Evolutionary conservation across 164 flowering plant genomes (phyloP), one percentile per base, ranked within the genome.

Genomic region (Vitis riparia): DNA sequence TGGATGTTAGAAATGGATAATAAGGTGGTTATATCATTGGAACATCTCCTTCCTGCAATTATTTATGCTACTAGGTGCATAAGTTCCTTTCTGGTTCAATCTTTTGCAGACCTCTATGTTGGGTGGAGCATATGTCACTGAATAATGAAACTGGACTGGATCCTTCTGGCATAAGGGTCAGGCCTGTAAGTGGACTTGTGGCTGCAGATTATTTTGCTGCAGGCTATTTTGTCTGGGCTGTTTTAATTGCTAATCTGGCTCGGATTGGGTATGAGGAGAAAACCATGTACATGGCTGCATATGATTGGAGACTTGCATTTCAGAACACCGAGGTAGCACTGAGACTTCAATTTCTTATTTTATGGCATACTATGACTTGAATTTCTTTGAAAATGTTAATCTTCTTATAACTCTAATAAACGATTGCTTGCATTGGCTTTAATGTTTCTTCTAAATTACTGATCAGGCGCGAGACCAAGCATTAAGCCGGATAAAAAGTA

Each of bases 161-260:
- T 81, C 91, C 91, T 69, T 67, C 78, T 57, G 88, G 89, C 65
- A 76, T 90, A 68, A 78, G 92, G 76, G 87, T 90, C 55, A 83
- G 92, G 70, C 81, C 92, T 30, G 94, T 90, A 48, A 75, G 73
- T 66, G 94, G 94, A 73, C 88, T 88, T 49, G 92, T 90, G 29
- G 94, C 92, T 59, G 92, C 94, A 16, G 94, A 90, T 75, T 90
- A 90, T 75, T 90, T 90, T 73, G 86, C 87, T 63, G 82, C 91
- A 6, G 94, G 94, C 50, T 90, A 90, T 73, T 90, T 90, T 71
- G 94, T 90, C 1, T 90, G 94, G 94, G 94, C 94, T 44, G 92
- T 90, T 74, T 67, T 90, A 75, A 90, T 88, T 62, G 89, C 91
- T 55, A 90, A 90, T 76, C 76, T 90, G 78, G 94, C 94, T 49